Conservation (phyloP, 805 yeast species). For the Yarrowia sp. region DNA sequence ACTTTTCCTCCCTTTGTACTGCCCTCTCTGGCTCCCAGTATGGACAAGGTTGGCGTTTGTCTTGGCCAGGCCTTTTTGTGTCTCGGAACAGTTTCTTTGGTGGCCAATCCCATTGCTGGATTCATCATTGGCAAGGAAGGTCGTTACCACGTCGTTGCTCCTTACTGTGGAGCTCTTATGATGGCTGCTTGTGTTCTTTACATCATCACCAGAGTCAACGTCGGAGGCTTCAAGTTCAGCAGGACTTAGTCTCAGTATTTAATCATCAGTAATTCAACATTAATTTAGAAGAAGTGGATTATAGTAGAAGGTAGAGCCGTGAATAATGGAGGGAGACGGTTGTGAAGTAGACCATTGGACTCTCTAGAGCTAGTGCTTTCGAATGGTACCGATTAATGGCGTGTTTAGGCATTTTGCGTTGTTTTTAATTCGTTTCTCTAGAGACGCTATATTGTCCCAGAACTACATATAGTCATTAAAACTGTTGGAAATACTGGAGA, state of each 20-base stretch:
- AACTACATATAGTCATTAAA: no score
- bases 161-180: conserved; percentile 18
- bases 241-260: not conserved
- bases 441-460: no score
- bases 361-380: no score
- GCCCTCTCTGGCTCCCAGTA: conserved; percentile 36
- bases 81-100: conserved; percentile 48
- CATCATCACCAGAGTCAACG: not conserved
- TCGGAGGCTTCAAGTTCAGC: conserved; percentile 10
- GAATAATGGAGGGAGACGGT: no score
- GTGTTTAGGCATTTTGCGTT: no score
- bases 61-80: conserved; percentile 64
- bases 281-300: not conserved
- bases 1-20: conserved; percentile 27
- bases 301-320: no score
- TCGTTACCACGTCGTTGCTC: conserved; percentile 28
- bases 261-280: not conserved
- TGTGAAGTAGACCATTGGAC: no score
- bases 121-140: conserved; percentile 29
- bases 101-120: conserved; percentile 38
- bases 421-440: no score
- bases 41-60: conserved; percentile 42
- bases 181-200: not conserved
- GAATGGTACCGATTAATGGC: no score
- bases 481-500: no score